Conservation (phyloP, 108 stramenopile genomes). For the Cylindrotheca fusiformis region DNA sequence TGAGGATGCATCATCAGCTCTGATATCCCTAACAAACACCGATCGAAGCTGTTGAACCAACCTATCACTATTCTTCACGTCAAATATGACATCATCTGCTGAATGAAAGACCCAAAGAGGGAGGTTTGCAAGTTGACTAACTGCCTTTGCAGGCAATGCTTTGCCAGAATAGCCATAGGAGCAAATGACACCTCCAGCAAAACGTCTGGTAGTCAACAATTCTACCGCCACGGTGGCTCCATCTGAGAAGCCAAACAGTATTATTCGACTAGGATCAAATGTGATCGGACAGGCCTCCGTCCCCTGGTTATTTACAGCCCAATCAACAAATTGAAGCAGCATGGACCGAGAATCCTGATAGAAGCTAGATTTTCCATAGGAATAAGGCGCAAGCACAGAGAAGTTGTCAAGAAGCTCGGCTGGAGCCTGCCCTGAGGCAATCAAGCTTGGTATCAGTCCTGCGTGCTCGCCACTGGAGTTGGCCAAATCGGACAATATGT, state of each 20-base stretch:
- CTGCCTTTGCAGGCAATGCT: constrained; percentile 49
- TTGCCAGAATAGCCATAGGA: constrained; percentile 74
- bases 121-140: constrained; percentile 52
- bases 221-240: constrained; percentile 82
- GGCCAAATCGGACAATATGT: constrained; percentile 56
- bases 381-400: constrained; percentile 72
- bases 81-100: constrained; percentile 69
- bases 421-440: constrained; percentile 52
- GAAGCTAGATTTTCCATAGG: constrained; percentile 54
- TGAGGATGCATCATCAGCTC: not conserved
- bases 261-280: constrained; percentile 50
- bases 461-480: constrained; percentile 66
- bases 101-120: constrained; percentile 85
- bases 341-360: constrained; percentile 72
- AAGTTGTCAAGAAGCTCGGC: constrained; percentile 51
- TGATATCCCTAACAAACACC: not conserved
- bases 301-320: constrained; percentile 29
- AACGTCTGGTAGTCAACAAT: constrained; percentile 65
- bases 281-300: constrained; percentile 4
- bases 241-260: constrained; percentile 80
- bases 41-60: constrained; percentile 34
- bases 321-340: constrained; percentile 59
- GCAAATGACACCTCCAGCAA: constrained; percentile 53
- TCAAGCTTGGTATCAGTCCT: constrained; percentile 66
- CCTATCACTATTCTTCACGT: constrained; percentile 45